phyloP scores from a whole-genome alignment of 805 yeast genomes.

The Kazachstania bromeliacearum region DNA sequence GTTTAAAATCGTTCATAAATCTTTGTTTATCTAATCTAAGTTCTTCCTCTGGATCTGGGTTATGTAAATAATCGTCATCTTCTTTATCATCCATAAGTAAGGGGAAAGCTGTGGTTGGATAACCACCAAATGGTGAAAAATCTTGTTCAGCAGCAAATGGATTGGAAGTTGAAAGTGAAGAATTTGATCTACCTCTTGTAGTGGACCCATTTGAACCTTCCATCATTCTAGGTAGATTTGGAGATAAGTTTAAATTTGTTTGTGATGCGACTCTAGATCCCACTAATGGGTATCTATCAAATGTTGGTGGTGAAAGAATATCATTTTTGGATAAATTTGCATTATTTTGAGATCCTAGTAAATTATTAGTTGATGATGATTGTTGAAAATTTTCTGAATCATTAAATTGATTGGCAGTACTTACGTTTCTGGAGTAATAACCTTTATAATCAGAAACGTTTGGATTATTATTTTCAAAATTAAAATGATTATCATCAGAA shows the following conservation, averaged over 20 bases:
- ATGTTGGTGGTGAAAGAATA: slow-evolving; percentile 43
- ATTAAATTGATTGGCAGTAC: slow-evolving; percentile 1
- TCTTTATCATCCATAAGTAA: slow-evolving; percentile 87
- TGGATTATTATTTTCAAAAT: not conserved
- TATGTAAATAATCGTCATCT: slow-evolving; percentile 89
- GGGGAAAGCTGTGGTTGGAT: slow-evolving; percentile 93
- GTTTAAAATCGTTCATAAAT: slow-evolving; percentile 52
- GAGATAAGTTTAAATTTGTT: slow-evolving; percentile 23
- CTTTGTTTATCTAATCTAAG: slow-evolving; percentile 72
- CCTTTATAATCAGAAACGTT: slow-evolving; percentile 17
- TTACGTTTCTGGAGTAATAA: slow-evolving; percentile 19
- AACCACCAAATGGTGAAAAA: slow-evolving; percentile 91
- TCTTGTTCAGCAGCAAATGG: slow-evolving; percentile 40
- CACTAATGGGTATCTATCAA: slow-evolving; percentile 58
- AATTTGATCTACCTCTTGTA: slow-evolving; percentile 4
- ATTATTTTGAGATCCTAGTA: slow-evolving; percentile 9
- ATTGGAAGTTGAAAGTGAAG: slow-evolving; percentile 20
- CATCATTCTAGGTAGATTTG: too few species aligned
- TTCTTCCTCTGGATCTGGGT: slow-evolving; percentile 92
- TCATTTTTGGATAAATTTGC: slow-evolving; percentile 12
- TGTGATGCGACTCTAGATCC: slow-evolving; percentile 51
- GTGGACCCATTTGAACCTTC: slow-evolving; percentile 22
- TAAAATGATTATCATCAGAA: not conserved
- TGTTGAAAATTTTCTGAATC: slow-evolving; percentile 3
- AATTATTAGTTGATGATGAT: slow-evolving; percentile 4